Evolutionary conservation across 2,329 filamentous ascomycete genomes (phyloP), one percentile per base, ranked within the genome.

Genomic region (Aspergillus arachidicola): DNA sequence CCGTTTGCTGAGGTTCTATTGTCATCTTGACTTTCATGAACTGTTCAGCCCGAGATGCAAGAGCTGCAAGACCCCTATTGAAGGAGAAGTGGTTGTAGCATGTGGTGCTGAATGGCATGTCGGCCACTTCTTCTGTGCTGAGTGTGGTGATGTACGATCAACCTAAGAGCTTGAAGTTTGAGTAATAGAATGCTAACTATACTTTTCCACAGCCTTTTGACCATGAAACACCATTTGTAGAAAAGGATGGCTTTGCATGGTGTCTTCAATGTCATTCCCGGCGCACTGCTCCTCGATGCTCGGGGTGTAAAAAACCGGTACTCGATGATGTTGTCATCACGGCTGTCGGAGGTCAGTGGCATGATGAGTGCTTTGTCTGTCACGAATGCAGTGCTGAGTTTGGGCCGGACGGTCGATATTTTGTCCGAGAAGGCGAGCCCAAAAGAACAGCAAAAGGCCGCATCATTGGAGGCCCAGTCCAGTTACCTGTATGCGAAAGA

Each of bases 21-120:
- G 95, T 79, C 94, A 98, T 76, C 86, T 99, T n/a, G 95, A 99
- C 82, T 99, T 94, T 87, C 95, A 99, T 78, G 95, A 99, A 79
- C 83, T 91, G 59, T 99, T 92, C 79, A 93, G 91, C 36, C 95
- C 95, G 5, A 89, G 93, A 48, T 99, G 95, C 85, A 95, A 95
- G 80, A 93, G 92, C 77, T 99, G 95, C 86, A 93, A 91, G 77
- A 99, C 95, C 9, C 94, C 95, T 4, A 99, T 99, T 72, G 89
- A 98, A 69, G 94, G 94, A 48, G 94, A 98, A 79, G 93, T 98
- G 69, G 89, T 97, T 36, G 90, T 97, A 16, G 95, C 95, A 1
- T 92, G 96, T 61, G 95, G 95, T 1, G 87, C 90, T n/a, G 93
- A 97, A 79, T 99, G 93, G 92, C 95, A 99, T 77, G 91, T 92